These are phyloP conservation scores for Globisporangium paddicum DNA, from an alignment of 352 stramenopile genomes.

Conservation along the genomic window DNA sequence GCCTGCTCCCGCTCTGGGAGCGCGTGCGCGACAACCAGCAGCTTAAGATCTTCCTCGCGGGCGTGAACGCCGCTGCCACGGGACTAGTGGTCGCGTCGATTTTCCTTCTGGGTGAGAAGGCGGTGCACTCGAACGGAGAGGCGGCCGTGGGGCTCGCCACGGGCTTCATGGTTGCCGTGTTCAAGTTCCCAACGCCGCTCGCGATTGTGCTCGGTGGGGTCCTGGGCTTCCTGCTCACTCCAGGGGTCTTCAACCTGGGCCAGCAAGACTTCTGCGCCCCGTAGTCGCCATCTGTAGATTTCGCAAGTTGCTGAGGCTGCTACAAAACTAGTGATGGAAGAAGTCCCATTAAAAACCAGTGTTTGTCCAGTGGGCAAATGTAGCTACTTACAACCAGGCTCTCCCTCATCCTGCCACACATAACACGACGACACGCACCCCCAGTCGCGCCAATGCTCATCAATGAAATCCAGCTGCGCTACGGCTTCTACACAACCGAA, in stretches of 20 bases:
- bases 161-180: slow-evolving; percentile 76
- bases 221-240: slow-evolving; percentile 48
- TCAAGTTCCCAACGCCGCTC: slow-evolving; percentile 58
- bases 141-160: slow-evolving; percentile 85
- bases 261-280: slow-evolving; percentile 46
- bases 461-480: no score
- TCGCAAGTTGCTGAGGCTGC: no score
- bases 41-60: slow-evolving; percentile 87
- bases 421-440: no score
- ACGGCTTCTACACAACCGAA: no score
- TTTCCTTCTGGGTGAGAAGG: slow-evolving; percentile 86
- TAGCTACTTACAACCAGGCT: no score
- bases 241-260: slow-evolving; percentile 41
- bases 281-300: slow-evolving; percentile 1
- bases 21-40: slow-evolving; percentile 74
- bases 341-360: no score
- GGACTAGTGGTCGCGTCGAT: slow-evolving; percentile 89
- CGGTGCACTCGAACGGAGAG: slow-evolving; percentile 71
- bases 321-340: no score
- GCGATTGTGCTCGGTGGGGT: slow-evolving; percentile 51
- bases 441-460: no score
- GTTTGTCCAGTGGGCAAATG: no score
- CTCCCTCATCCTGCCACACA: no score
- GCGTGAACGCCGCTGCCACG: slow-evolving; percentile 89
- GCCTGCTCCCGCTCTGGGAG: slow-evolving; percentile 91